Conservation (phyloP, 257 asterid genomes). For the Echites panduratus region DNA sequence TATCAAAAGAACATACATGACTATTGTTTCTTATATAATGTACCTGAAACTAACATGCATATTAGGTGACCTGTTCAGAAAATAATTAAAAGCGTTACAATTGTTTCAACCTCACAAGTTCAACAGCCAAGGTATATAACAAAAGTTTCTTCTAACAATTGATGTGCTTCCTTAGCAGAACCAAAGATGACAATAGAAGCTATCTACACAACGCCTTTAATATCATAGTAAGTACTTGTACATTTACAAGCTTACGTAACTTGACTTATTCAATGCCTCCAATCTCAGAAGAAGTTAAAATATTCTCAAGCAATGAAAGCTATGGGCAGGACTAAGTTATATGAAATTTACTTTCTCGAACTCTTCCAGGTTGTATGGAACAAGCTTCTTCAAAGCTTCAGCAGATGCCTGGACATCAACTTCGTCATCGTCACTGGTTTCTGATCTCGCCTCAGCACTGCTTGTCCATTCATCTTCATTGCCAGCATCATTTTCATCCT, state of each 20-base stretch:
- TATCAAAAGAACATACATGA: background rate
- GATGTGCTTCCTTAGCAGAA: background rate
- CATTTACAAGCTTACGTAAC: background rate
- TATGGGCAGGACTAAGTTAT: background rate
- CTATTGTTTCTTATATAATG: background rate
- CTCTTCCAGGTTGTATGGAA: slow-evolving; percentile 61
- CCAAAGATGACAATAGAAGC: background rate
- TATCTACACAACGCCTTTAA: background rate
- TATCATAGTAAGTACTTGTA: background rate
- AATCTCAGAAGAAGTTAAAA: background rate
- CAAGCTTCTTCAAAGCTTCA: slow-evolving; percentile 68
- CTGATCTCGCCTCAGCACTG: slow-evolving; percentile 59
- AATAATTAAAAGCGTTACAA: background rate
- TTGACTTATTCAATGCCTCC: background rate
- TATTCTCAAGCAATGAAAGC: background rate
- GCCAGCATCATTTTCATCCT: slow-evolving; percentile 65
- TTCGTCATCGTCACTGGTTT: slow-evolving; percentile 80
- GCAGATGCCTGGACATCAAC: slow-evolving; percentile 58
- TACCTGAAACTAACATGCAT: background rate
- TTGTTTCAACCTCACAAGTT: background rate
- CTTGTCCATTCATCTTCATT: slow-evolving; percentile 82
- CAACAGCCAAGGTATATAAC: background rate
- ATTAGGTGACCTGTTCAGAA: too few species aligned
- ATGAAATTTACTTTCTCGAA: slow-evolving; percentile 62
- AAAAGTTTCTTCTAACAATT: background rate